phyloP scores from a whole-genome alignment of 768 basidiomycete species.

The Leccinum barrowsii region DNA sequence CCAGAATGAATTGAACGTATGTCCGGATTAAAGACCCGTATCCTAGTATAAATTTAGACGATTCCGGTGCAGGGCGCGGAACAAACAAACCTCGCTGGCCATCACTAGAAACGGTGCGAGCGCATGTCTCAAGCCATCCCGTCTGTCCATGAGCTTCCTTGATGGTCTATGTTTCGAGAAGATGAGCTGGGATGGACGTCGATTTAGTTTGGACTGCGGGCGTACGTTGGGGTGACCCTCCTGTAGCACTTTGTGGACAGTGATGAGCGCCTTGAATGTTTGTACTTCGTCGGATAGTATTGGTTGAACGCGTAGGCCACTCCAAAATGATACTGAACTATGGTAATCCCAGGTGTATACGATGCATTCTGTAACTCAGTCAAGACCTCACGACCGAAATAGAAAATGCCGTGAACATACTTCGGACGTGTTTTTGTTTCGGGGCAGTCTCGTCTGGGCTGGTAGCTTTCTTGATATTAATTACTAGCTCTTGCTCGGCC shows the following conservation, averaged over 20 bases:
- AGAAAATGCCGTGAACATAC: constrained; percentile 47
- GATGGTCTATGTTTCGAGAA: constrained; percentile 60
- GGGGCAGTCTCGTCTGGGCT: constrained; percentile 93
- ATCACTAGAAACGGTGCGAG: constrained; percentile 79
- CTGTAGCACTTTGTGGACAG: constrained; percentile 95
- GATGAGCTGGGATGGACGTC: constrained; percentile 8
- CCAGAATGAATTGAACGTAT: constrained; percentile 92
- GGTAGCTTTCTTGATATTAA: constrained; percentile 98
- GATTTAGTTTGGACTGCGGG: constrained; percentile 6
- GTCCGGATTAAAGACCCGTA: constrained; percentile 95
- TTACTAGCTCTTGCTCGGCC: constrained; percentile 88
- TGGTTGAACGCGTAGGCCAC: constrained; percentile 92
- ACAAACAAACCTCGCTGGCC: constrained; percentile 61
- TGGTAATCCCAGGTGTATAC: constrained; percentile 99
- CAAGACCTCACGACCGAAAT: constrained; percentile 8
- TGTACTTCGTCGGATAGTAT: constrained; percentile 96
- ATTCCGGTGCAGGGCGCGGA: not conserved
- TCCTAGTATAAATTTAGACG: constrained; percentile 45
- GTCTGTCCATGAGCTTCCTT: constrained; percentile 95
- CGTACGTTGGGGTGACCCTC: constrained; percentile 92
- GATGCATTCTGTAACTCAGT: constrained; percentile 72
- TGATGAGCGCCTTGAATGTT: constrained; percentile 97
- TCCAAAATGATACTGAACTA: constrained; percentile 97
- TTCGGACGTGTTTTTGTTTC: constrained; percentile 99
- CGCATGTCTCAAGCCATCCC: constrained; percentile 97